Base-by-base conservation (phyloP, 768 basidiomycete species). In the Kwoniella mangroviensis region DNA sequence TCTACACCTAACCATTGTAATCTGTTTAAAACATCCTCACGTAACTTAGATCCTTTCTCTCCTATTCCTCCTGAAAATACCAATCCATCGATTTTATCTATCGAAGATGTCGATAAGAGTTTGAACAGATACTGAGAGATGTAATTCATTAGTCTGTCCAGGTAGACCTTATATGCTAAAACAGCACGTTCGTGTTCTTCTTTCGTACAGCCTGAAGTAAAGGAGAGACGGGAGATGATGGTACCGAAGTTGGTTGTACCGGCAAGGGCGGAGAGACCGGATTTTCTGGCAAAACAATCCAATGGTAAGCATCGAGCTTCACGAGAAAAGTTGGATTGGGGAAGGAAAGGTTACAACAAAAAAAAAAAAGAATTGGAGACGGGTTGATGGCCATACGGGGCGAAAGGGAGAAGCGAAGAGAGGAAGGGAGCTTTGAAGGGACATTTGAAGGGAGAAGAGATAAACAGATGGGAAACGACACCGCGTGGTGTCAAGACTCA, bases 1-100 rank as follows among this genome's bases (percentile, higher is more conserved):
- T 85, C 83, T 68, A 89, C 90, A 1, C 92, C 92, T 54, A 94
- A 79, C 83, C 88, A 91, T 19, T 63, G 74, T 17, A 90, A 84
- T 42, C 86, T 85, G 43, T 85, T 81, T 3, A 86, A 86, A 19
- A 95, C 85, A 21, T 88, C 87, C 51, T 83, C 79, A 52, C 94
- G 84, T 64, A 98, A 82, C 73, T 87, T 86, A 19, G 83, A 84
- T 69, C 89, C 88, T 73, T 86, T 86, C 83, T 97, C 94, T 0
- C 94, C 94, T 63, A 97, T 92, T 0, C 93, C 93, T 3, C 94
- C 93, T 0, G 91, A 87, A 80, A 95, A 94, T 13, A 94, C 91
- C 52, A 95, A 77, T 1, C 90, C 93, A 79, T 94, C 91, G 12
- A 94, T 75, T 21, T 70, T 34, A 12, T 17, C 88, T 87, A 41